Evolutionary conservation across 1,139 yeast genomes (phyloP), one percentile per base, ranked within the genome.

Genomic region (Zygosaccharomyces sapae): DNA sequence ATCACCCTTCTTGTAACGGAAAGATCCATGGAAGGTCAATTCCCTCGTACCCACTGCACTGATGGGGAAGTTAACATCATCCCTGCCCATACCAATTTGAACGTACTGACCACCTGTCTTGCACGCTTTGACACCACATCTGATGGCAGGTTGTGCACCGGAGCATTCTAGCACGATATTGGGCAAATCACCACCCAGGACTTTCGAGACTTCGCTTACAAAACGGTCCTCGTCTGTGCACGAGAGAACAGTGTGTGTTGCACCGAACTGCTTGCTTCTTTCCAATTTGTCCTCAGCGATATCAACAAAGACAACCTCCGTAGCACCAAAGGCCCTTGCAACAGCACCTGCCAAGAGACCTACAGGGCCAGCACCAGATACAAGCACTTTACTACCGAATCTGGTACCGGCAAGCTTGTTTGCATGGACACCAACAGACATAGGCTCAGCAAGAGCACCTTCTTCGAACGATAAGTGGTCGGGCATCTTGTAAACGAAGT

Each of bases 301-400:
- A 46, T 65, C 70, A n/a, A 66, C 53, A 30, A 58, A 67, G 5
- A 66, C 52, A 3, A 67, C 63, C 12, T 61, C 57, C 82, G 82
- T 71, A 5, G 96, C 95, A 33, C 97, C 97, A 56, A 84, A 86
- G 25, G 90, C 86, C 48, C 76, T 76, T 18, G 94, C 95, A 30
- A 83, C 83, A 36, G 85, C 79, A 31, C 95, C 95, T 44, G 83
- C 74, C 52, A 89, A 72, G 43, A 89, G 70, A 33, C 97, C 97
- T 52, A 89, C 92, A 7, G 97, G 96, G 9, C 97, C 97, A 27
- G 96, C 96, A 44, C 97, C 97, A 57, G 86, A 84, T 3, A 89
- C 85, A 35, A 82, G 81, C 22, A 83, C 86, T 9, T 77, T 73
- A 53, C 86, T 94, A 52, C 94, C 95, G 55, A 85, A 80, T 38